Evolutionary conservation across 495 filamentous ascomycete genomes (phyloP), one percentile per base, ranked within the genome.

Genomic region (Cryomyces minteri): DNA sequence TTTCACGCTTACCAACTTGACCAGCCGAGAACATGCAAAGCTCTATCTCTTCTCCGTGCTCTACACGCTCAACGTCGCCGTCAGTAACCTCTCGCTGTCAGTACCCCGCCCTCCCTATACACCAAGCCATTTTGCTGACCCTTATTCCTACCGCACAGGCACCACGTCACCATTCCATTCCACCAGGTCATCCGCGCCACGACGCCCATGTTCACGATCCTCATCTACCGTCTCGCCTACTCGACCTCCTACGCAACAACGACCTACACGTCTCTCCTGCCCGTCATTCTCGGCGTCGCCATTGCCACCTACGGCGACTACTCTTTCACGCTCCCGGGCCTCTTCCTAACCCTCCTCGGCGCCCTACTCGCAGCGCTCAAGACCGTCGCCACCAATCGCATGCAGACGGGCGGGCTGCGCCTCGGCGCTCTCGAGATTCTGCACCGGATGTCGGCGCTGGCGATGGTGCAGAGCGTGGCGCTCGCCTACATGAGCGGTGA

Each of bases 101-200:
- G 52, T 45, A 6, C 14, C 39, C 31, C 32, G 12, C 30, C 40
- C 36, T 37, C 18, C 18, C 18, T 25, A 25, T 25, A 2, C 18
- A 25, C 18, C 18, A 25, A 25, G 18, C 18, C 18, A 25, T 25
- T 25, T 25, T 25, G 18, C 18, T 25, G 18, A 25, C 18, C 18
- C 18, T 25, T 25, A 25, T 25, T 25, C 18, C 18, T 25, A 25
- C 18, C 18, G 2, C 18, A 25, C 18, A 25, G 18, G 18, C 18
- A 25, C 42, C 60, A 71, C 54, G 72, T 76, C 31, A 72, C 71
- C 5, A 64, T 76, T 5, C 68, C 72, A 9, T 75, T 76, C 56
- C 72, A 75, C 52, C 72, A 76, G 49, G 71, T 73, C 45, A 63
- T 75, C 53, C 71, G 72, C 32, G 70, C 73, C 18, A 73, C 69